Conservation (phyloP, 768 basidiomycete genomes). For the Tricholoma terreum region DNA sequence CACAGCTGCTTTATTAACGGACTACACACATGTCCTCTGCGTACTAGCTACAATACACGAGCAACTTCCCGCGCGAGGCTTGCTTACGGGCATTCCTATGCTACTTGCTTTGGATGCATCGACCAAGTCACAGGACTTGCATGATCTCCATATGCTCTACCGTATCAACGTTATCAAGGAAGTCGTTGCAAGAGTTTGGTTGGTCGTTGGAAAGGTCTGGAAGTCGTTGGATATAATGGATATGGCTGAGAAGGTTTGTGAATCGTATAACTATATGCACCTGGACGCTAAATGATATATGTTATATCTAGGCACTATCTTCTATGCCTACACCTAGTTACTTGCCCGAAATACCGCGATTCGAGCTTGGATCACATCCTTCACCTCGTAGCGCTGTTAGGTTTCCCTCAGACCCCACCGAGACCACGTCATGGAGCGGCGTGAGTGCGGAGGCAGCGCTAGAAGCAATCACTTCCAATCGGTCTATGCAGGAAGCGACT, state of each 20-base stretch:
- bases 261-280: constrained; percentile 5
- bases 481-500: constrained; percentile 58
- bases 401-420: constrained; percentile 32
- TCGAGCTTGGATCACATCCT: constrained; percentile 40
- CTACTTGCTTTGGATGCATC: constrained; percentile 67
- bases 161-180: constrained; percentile 58
- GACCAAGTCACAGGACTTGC: constrained; percentile 39
- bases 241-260: constrained; percentile 54
- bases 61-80: constrained; percentile 68
- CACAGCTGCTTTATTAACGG: constrained; percentile 61
- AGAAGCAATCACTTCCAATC: constrained; percentile 49
- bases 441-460: constrained; percentile 55
- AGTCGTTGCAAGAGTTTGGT: constrained; percentile 63
- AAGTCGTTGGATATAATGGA: constrained; percentile 50
- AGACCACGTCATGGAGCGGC: constrained; percentile 34
- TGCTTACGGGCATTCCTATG: constrained; percentile 84
- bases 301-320: constrained; percentile 41
- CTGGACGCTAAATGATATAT: constrained; percentile 7
- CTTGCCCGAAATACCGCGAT: constrained; percentile 33
- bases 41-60: constrained; percentile 67
- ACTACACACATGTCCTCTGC: constrained; percentile 69
- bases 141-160: constrained; percentile 36
- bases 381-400: constrained; percentile 41
- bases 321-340: constrained; percentile 31
- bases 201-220: constrained; percentile 69